These are phyloP conservation scores for Plenodomus lindquistii DNA, from an alignment of 2,329 filamentous ascomycete genomes.

Conservation along the genomic window DNA sequence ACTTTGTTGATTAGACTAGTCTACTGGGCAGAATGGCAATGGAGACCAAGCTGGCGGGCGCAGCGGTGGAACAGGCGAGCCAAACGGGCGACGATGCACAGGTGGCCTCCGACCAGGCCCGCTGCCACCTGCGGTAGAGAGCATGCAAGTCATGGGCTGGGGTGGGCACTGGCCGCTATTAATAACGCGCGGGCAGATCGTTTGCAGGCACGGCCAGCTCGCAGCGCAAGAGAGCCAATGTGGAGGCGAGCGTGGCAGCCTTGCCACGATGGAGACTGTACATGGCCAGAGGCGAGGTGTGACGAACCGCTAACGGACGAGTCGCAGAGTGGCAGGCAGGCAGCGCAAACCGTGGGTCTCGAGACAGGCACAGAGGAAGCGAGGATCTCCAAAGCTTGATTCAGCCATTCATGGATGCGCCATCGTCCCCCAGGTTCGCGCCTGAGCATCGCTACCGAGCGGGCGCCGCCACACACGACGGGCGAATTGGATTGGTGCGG, in stretches of 20 bases:
- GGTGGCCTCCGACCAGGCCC: not conserved
- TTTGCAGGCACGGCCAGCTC: conserved; percentile 16
- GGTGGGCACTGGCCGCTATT: conserved; percentile 24
- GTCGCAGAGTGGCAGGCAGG: conserved; percentile 20
- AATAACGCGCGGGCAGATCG: conserved; percentile 31
- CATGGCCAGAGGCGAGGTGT: conserved; percentile 23
- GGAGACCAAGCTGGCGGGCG: not conserved
- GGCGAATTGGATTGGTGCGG: conserved; percentile 27
- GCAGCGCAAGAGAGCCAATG: conserved; percentile 18
- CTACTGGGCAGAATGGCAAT: not conserved
- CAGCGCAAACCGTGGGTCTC: conserved; percentile 2
- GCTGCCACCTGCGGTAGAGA: conserved; percentile 3
- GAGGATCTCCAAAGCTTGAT: conserved; percentile 43
- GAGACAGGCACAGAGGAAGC: no score
- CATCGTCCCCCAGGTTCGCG: conserved; percentile 20
- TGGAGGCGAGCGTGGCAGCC: conserved; percentile 31
- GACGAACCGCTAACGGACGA: conserved; percentile 29
- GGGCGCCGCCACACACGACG: conserved; percentile 28
- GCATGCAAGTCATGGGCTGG: conserved; percentile 22
- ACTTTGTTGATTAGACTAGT: no score
- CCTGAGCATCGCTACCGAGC: conserved; percentile 25
- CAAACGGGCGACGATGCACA: not conserved
- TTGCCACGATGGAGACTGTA: conserved; percentile 13
- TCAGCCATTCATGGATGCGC: conserved; percentile 25
- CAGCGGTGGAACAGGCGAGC: no score